These are phyloP conservation scores for Phytophthora rubi DNA, from an alignment of 352 stramenopile species.

Conservation along the genomic window DNA sequence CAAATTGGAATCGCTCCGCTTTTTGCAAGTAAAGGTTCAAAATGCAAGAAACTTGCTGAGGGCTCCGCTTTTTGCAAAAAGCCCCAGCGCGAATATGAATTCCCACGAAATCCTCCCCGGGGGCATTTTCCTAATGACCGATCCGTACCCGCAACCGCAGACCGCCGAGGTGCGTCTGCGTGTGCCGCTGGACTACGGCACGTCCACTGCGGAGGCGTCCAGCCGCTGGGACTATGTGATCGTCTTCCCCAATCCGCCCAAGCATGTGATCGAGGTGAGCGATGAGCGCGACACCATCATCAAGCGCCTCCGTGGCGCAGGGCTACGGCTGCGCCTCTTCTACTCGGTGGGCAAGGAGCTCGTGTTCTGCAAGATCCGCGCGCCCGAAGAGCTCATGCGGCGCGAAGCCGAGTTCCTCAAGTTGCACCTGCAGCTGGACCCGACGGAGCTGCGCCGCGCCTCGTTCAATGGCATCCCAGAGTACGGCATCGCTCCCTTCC, in stretches of 20 bases:
- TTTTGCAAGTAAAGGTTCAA: too few species aligned
- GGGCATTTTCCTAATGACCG: slow-evolving; percentile 23
- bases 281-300: slow-evolving; percentile 84
- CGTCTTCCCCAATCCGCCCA: slow-evolving; percentile 80
- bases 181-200: slow-evolving; percentile 57
- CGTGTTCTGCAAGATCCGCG: slow-evolving; percentile 86
- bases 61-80: too few species aligned
- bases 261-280: slow-evolving; percentile 60
- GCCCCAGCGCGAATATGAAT: slow-evolving; percentile 8
- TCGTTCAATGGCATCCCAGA: slow-evolving; percentile 73
- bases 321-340: slow-evolving; percentile 78
- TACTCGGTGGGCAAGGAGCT: slow-evolving; percentile 71
- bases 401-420: slow-evolving; percentile 73
- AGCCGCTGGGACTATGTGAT: slow-evolving; percentile 87
- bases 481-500: slow-evolving; percentile 81
- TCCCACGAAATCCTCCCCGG: slow-evolving; percentile 12
- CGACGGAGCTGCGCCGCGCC: slow-evolving; percentile 61
- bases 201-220: slow-evolving; percentile 38
- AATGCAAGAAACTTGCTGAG: too few species aligned
- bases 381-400: slow-evolving; percentile 74
- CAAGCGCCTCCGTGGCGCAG: slow-evolving; percentile 61
- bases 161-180: slow-evolving; percentile 41
- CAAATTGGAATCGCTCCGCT: too few species aligned
- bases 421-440: slow-evolving; percentile 78
- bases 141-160: slow-evolving; percentile 44